These are phyloP conservation scores for Sphagnum fallax DNA, from an alignment of 228 moss, liverwort and hornwort species.

Conservation along the genomic window DNA sequence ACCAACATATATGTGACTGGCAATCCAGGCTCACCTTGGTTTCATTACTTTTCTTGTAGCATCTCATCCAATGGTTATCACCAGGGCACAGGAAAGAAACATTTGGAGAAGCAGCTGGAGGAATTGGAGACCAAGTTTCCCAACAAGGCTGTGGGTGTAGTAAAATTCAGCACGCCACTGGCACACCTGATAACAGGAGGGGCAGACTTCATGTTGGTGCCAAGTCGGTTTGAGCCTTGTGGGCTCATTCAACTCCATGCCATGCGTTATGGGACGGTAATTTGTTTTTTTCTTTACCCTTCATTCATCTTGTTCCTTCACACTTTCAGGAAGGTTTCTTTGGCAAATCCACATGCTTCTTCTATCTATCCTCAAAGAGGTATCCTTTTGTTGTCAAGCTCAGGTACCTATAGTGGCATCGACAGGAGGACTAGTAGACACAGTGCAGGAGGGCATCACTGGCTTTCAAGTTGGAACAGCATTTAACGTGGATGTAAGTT, in stretches of 20 bases:
- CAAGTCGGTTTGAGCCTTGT: conserved; percentile 93
- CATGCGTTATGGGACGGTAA: conserved; percentile 91
- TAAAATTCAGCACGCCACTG: conserved; percentile 77
- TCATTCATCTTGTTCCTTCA: neutral
- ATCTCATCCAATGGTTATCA: neutral
- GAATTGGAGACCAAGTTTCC: conserved; percentile 60
- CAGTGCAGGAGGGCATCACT: conserved; percentile 67
- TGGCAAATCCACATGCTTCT: neutral
- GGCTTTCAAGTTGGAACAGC: conserved; percentile 66
- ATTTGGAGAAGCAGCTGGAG: conserved; percentile 69
- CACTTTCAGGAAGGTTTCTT: neutral
- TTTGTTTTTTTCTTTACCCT: neutral
- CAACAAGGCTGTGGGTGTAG: conserved; percentile 69
- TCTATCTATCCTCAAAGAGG: neutral
- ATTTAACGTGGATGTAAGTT: conserved; percentile 69
- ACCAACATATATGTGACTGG: too few relatives aligned
- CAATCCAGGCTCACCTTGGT: too few relatives aligned
- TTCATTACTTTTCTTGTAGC: too few relatives aligned
- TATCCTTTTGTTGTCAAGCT: too few relatives aligned
- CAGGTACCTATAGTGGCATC: conserved; percentile 68
- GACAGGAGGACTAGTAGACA: conserved; percentile 83
- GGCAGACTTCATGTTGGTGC: conserved; percentile 73
- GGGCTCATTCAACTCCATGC: conserved; percentile 88
- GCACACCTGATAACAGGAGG: conserved; percentile 86
- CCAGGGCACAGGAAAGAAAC: conserved; percentile 85